Base-by-base conservation (phyloP, 345 rosid genomes). In the Dimocarpus longan region DNA sequence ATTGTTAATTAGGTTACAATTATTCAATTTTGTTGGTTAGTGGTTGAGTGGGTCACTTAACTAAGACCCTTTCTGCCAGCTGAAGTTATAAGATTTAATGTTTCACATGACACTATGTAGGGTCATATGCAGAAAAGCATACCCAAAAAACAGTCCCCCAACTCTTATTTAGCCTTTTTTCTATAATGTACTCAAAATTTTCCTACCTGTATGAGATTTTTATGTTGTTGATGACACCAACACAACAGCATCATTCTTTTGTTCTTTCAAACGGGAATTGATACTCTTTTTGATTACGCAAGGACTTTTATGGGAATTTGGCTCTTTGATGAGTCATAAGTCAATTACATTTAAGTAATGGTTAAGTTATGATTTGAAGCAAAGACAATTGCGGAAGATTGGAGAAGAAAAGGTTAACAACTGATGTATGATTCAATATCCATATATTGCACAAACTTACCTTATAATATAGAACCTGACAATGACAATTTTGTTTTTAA, bases 241-340 rank as follows among this genome's bases (percentile, higher is more conserved):
- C 52, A 46, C 71, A 71, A 71, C 81, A 68, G 65, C 6, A 71
- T 71, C 64, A 68, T 74, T 80, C 77, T 59, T 75, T 69, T 80
- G 79, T 75, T 80, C 71, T 68, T 71, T 21, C 64, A 68, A 71
- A 21, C 56, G 21, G 70, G 59, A 18, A 59, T 69, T 69, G 69
- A n/a, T 80, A 18, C 78, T 57, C 74, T 48, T 59, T 72, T 62
- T 60, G 43, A 50, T 78, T 56, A 68, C 57, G 66, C 43, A 65
- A 72, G 50, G 37, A 70, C 66, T 40, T 74, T 57, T 21, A 68
- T 19, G 24, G 19, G 71, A 44, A 42, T 65, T 57, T 69, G 71
- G 71, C 5, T 24, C 43, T 57, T 68, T 43, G 64, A 52, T 46
- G 76, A 70, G 63, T 78, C 80, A 78, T 60, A 22, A n/a, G n/a